phyloP scores from a whole-genome alignment of 305 asterid genomes.

The Plantago coronopus region DNA sequence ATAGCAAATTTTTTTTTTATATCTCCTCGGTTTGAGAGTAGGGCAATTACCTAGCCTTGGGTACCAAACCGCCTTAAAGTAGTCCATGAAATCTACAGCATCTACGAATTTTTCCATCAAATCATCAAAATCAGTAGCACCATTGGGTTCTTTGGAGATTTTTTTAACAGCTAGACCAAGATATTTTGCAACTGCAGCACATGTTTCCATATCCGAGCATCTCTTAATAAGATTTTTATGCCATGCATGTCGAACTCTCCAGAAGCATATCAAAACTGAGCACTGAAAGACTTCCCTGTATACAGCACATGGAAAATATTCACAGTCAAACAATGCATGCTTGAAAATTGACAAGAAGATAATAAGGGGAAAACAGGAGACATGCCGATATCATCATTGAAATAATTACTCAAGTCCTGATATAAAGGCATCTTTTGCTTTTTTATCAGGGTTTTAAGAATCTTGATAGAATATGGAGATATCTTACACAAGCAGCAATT shows the following conservation, averaged over 20 bases:
- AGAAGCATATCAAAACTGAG: constrained; percentile 79
- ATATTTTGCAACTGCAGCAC: constrained; percentile 50
- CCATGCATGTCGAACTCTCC: constrained; percentile 97
- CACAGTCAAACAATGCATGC: constrained; percentile 12
- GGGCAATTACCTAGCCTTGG: constrained; percentile 65
- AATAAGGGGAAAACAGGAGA: no score
- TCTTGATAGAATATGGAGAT: neutral
- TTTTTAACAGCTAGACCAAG: constrained; percentile 51
- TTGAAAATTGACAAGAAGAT: neutral
- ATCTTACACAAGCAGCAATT: neutral
- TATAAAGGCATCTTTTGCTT: no score
- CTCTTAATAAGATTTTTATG: constrained; percentile 67
- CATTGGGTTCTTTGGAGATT: constrained; percentile 53
- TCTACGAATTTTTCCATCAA: constrained; percentile 47
- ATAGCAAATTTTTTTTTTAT: neutral
- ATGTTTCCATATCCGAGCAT: constrained; percentile 50
- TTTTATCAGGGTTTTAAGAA: neutral
- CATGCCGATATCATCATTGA: no score
- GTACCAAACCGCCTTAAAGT: constrained; percentile 81
- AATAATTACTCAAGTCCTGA: no score
- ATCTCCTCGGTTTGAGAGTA: constrained; percentile 10
- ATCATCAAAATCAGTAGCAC: constrained; percentile 43
- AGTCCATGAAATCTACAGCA: constrained; percentile 68
- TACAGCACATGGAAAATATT: neutral
- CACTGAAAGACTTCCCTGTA: constrained; percentile 81